A percentile compares a stretch with the other conserved stretches of the same genome.
phyloP scores from a whole-genome alignment of 441 rosid species.

The Croton setiger region DNA sequence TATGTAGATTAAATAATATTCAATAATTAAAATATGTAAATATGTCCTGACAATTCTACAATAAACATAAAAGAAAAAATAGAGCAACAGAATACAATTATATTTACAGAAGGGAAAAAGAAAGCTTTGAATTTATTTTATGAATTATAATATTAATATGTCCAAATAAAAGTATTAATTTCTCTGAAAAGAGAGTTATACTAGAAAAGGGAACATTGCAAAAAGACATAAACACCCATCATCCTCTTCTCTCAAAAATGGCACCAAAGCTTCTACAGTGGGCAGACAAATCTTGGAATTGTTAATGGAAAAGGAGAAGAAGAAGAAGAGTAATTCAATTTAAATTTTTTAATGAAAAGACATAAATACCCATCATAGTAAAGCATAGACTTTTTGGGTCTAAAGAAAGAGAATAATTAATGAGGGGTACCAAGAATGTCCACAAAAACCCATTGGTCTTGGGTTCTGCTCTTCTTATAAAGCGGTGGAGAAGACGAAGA shows the following conservation, averaged over 20 bases:
- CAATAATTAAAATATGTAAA: no score
- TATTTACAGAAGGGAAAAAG: constrained; percentile 18
- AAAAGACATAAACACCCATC: constrained; percentile 10
- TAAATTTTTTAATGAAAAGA: background rate
- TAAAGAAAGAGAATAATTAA: constrained; percentile 17
- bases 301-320: background rate
- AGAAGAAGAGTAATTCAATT: constrained; percentile 8
- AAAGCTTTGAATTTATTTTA: constrained; percentile 28
- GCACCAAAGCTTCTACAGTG: constrained; percentile 18
- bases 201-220: constrained; percentile 16
- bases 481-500: constrained; percentile 29
- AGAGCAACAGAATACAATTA: background rate
- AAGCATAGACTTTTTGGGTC: background rate
- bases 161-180: constrained; percentile 23
- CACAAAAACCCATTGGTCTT: constrained; percentile 41
- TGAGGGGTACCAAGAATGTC: constrained; percentile 51
- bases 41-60: no score
- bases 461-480: constrained; percentile 56
- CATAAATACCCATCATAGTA: background rate
- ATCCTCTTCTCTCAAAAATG: constrained; percentile 29
- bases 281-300: constrained; percentile 35
- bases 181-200: constrained; percentile 21
- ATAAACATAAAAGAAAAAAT: no score
- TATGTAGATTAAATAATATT: no score
- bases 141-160: constrained; percentile 22